Conservation (phyloP, 2,329 filamentous ascomycete genomes). For the Alternaria sp. region DNA sequence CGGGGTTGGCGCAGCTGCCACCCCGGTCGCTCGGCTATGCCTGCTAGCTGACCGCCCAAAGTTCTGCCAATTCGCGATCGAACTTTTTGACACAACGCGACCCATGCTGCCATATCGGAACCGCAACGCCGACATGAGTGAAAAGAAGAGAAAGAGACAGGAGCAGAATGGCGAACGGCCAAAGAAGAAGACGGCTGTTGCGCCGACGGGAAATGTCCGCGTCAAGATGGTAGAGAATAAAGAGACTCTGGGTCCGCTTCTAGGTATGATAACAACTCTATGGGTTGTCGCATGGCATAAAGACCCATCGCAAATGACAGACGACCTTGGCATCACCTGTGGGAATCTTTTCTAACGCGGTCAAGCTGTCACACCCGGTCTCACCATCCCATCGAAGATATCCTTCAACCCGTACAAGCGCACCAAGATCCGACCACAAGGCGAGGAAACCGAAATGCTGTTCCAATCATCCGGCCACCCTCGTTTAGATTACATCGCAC, state of each 20-base stretch:
- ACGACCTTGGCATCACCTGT: not conserved
- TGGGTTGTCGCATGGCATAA: not conserved
- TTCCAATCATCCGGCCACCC: slow-evolving; percentile 67
- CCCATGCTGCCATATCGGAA: slow-evolving; percentile 10
- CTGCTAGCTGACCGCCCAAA: slow-evolving; percentile 18
- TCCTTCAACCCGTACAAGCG: slow-evolving; percentile 59
- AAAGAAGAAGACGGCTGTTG: slow-evolving; percentile 55
- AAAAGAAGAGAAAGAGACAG: slow-evolving; percentile 50
- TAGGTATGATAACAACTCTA: slow-evolving; percentile 49
- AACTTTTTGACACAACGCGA: slow-evolving; percentile 31
- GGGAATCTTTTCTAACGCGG: not conserved
- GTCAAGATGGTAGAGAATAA: slow-evolving; percentile 56
- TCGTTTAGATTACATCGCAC: slow-evolving; percentile 65
- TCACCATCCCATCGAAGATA: slow-evolving; percentile 48
- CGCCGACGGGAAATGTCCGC: slow-evolving; percentile 48
- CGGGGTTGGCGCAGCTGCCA: fast-evolving
- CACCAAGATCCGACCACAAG: slow-evolving; percentile 36
- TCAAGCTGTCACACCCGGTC: slow-evolving; percentile 52
- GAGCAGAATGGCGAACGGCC: slow-evolving; percentile 36
- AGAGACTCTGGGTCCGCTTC: slow-evolving; percentile 56
- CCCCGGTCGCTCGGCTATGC: slow-evolving; percentile 13
- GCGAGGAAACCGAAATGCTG: slow-evolving; percentile 55
- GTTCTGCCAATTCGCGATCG: slow-evolving; percentile 30
- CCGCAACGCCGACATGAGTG: slow-evolving; percentile 34
- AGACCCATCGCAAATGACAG: not conserved